A percentile compares a stretch with the other conserved stretches of the same genome.
Conservation (phyloP, 2,329 filamentous ascomycete species). For the Pezicula radicicola region DNA sequence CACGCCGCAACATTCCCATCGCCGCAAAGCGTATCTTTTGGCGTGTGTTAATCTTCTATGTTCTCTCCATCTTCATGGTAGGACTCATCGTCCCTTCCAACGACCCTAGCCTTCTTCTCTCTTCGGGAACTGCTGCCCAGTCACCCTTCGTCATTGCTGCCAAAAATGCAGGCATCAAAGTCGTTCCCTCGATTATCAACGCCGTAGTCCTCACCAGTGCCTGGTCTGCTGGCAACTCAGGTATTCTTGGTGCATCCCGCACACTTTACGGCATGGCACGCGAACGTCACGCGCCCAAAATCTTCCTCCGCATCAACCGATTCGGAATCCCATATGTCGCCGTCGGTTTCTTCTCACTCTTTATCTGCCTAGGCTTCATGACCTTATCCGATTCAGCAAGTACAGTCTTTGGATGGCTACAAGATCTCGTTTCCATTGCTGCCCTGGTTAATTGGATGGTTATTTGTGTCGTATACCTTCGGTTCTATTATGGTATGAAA, state of each 20-base stretch:
- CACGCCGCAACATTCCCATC: constrained; percentile 46
- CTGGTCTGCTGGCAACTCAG: constrained; percentile 60
- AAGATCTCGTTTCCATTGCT: constrained; percentile 46
- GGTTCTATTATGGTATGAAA: constrained; percentile 54
- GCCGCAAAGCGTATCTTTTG: constrained; percentile 45
- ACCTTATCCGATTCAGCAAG: constrained; percentile 52
- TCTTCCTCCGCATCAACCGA: constrained; percentile 50
- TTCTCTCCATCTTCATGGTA: constrained; percentile 47
- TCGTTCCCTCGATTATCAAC: constrained; percentile 69
- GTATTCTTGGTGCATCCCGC: constrained; percentile 58
- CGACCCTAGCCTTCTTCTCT: constrained; percentile 43
- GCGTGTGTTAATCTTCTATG: constrained; percentile 53
- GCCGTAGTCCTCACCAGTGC: constrained; percentile 70
- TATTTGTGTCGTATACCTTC: constrained; percentile 54
- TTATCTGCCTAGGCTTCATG: constrained; percentile 58
- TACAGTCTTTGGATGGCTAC: constrained; percentile 62
- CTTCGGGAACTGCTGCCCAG: constrained; percentile 46
- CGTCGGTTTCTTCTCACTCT: constrained; percentile 47
- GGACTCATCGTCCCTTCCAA: constrained; percentile 53
- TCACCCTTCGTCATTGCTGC: constrained; percentile 69
- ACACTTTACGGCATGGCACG: constrained; percentile 56
- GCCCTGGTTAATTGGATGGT: constrained; percentile 30
- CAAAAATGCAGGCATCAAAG: constrained; percentile 60
- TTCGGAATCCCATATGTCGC: constrained; percentile 56
- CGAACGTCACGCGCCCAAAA: constrained; percentile 51